phyloP scores from a whole-genome alignment of 129 eudicot genomes.

The Pulicaria dysenterica region DNA sequence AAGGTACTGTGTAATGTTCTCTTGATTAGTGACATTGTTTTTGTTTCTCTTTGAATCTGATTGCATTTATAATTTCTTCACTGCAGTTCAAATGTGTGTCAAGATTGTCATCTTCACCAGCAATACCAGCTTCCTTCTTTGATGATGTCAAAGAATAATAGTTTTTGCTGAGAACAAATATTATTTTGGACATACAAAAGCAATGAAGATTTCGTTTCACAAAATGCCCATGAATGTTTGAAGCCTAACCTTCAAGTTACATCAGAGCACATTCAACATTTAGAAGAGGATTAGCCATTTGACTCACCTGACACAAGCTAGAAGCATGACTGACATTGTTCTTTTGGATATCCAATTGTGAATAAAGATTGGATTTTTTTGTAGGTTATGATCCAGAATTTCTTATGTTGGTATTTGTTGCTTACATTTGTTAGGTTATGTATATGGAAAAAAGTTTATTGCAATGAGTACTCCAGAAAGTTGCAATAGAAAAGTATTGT shows the following conservation, averaged over 20 bases:
- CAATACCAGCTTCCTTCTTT: constrained; percentile 54
- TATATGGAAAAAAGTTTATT: constrained; percentile 6
- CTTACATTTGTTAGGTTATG: constrained; percentile 5
- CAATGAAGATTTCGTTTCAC: background rate
- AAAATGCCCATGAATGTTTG: background rate
- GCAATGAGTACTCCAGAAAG: background rate
- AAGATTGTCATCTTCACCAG: constrained; percentile 46
- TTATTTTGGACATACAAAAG: background rate
- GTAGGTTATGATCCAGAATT: background rate
- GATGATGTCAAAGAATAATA: constrained; percentile 35
- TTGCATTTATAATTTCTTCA: constrained; percentile 5
- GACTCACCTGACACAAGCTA: constrained; percentile 15
- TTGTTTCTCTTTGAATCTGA: constrained; percentile 2
- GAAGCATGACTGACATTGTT: constrained; percentile 18
- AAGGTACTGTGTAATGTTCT: constrained; percentile 45
- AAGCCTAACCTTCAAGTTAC: background rate
- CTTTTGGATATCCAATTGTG: background rate
- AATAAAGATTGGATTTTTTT: constrained; percentile 10
- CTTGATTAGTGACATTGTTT: background rate
- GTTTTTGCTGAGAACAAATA: background rate
- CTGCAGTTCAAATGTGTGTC: constrained; percentile 76
- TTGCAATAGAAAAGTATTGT: background rate
- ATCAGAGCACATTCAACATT: background rate
- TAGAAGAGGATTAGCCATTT: background rate
- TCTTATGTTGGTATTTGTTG: background rate